These are phyloP conservation scores for Fusarium sambucinum DNA, from an alignment of 2,329 filamentous ascomycete species.

Conservation along the genomic window DNA sequence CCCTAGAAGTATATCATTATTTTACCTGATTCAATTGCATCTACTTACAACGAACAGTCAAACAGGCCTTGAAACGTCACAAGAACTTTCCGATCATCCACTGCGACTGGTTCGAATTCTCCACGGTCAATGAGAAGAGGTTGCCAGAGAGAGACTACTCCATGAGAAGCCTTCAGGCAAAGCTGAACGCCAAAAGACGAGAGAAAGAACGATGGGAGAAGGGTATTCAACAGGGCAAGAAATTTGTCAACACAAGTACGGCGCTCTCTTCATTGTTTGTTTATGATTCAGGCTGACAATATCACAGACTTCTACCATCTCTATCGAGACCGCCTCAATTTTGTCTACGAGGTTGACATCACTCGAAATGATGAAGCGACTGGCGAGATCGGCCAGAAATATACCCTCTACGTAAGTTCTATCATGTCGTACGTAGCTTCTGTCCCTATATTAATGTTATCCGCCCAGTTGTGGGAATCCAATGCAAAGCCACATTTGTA, in stretches of 20 bases:
- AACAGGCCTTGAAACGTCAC: slow-evolving; percentile 53
- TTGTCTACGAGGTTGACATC: slow-evolving; percentile 73
- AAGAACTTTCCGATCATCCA: slow-evolving; percentile 58
- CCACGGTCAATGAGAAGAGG: slow-evolving; percentile 51
- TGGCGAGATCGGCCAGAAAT: slow-evolving; percentile 68
- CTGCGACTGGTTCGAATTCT: slow-evolving; percentile 67
- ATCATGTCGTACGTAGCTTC: neutral
- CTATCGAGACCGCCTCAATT: slow-evolving; percentile 72
- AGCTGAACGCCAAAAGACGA: slow-evolving; percentile 49
- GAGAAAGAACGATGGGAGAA: slow-evolving; percentile 53
- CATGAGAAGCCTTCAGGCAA: slow-evolving; percentile 52
- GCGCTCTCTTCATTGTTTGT: neutral
- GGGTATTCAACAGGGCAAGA: slow-evolving; percentile 56
- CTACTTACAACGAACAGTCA: slow-evolving; percentile 49
- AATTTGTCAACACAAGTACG: slow-evolving; percentile 63
- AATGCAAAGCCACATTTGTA: slow-evolving; percentile 70
- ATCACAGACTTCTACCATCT: slow-evolving; percentile 69
- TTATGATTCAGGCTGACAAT: neutral
- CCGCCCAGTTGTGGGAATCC: slow-evolving; percentile 74
- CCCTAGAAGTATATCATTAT: slow-evolving; percentile 51
- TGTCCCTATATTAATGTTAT: neutral
- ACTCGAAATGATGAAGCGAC: slow-evolving; percentile 61
- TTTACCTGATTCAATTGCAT: neutral
- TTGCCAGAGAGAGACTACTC: slow-evolving; percentile 56
- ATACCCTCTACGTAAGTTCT: slow-evolving; percentile 67